phyloP scores from a whole-genome alignment of 805 yeast genomes.

The Sugiyamaella boreocaroliniensis region DNA sequence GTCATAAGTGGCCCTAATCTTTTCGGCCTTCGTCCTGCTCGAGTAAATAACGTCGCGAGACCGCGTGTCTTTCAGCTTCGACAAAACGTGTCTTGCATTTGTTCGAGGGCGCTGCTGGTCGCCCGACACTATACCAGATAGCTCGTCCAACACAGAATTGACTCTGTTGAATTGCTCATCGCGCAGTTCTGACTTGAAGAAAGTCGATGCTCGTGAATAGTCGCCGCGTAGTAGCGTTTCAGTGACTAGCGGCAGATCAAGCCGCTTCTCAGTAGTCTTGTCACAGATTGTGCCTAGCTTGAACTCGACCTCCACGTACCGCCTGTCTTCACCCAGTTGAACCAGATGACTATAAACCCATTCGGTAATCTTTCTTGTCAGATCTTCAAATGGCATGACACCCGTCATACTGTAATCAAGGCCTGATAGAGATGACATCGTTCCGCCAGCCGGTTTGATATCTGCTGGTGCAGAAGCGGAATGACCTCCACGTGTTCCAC shows the following conservation, averaged over 20 bases:
- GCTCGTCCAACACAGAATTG: constrained; percentile 19
- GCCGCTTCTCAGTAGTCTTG: constrained; percentile 23
- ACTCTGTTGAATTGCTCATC: constrained; percentile 23
- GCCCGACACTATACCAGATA: constrained; percentile 4
- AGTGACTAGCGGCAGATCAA: constrained; percentile 27
- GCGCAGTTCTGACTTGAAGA: constrained; percentile 25
- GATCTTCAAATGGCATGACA: constrained; percentile 69
- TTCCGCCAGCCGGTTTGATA: not conserved
- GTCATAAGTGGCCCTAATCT: constrained; percentile 26
- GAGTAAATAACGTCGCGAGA: constrained; percentile 15
- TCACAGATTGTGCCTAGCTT: constrained; percentile 30
- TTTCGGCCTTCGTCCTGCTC: constrained; percentile 11
- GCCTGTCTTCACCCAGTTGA: constrained; percentile 22
- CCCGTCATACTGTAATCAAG: constrained; percentile 57
- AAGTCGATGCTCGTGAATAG: constrained; percentile 23
- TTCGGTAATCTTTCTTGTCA: constrained; percentile 73
- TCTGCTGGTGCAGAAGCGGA: constrained; percentile 21
- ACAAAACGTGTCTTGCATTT: not conserved
- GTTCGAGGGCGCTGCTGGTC: not conserved
- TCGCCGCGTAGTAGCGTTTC: constrained; percentile 28
- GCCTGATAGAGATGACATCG: constrained; percentile 27
- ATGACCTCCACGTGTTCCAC: not conserved
- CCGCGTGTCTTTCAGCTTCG: constrained; percentile 3
- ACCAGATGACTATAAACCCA: constrained; percentile 82
- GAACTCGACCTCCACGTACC: constrained; percentile 41